Base-by-base conservation (phyloP, 495 filamentous ascomycete species). In the Trichocladium uniseriatum region DNA sequence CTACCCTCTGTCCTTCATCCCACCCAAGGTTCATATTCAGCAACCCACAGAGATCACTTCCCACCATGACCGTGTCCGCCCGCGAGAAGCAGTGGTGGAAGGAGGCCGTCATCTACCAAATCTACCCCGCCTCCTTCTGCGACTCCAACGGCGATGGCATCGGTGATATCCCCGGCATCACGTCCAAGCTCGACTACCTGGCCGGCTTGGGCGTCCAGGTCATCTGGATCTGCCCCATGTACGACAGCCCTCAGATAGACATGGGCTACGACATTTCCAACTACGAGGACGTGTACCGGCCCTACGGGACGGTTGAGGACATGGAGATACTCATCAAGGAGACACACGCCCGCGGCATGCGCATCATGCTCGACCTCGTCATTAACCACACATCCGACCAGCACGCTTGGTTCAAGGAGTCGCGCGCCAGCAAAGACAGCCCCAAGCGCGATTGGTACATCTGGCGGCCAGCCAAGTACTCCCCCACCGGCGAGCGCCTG, bases 311-410 rank as follows among this genome's bases (percentile, higher is more conserved):
- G 37, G 60, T 86, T 50, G 69, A 64, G 43, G 80, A 86, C 63
- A 72, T 83, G 19, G 78, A 82, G 15, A 60, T 65, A 13, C 59
- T 86, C 38, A 79, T 82, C 34, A 11, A 67, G 79, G 13, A 37
- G 43, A 37, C 34, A 6, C 43, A 46, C 21, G 34, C 32, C 18
- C 43, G 43, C 32, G 81, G 72, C 3, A 85, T 89, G 81, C 83
- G 77, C 57, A 61, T 88, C 22, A 69, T 89, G 13, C 77, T 89
- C 63, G 84, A 89, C 61, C 62, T 89, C 18, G 84, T 89, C 1
- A 78, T 87, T 27, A 89, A 89, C 56, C 86, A 89, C 61, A 86
- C 82, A 13, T 82, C 77, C 15, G 78, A 86, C 49, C 74, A 87
- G 65, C 82, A 86, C 56, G 71, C 74, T 22, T 89, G 85, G 84